Evolutionary conservation across 208 protist species (phyloP), one percentile per base, ranked within the genome.

Genomic region (Crithidia acanthocephali): DNA sequence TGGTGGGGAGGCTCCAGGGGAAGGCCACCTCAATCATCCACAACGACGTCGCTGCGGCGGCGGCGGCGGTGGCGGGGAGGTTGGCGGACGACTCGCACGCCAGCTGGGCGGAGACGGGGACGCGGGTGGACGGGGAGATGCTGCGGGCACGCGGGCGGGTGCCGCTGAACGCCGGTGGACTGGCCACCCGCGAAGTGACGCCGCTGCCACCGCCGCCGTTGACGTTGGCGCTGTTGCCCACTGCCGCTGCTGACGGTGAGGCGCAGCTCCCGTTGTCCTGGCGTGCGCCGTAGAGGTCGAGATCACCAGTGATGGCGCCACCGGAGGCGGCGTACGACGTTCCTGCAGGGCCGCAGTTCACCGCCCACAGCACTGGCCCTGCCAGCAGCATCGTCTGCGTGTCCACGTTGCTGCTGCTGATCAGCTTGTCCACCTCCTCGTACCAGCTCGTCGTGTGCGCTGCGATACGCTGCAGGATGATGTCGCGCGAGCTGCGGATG

Each of bases 401-500:
- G 58, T 84, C 79, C 0, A 75, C 23, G 51, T 28, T 35, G 30
- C 57, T 68, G 37, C 33, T 16, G 16, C 45, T 33, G 53, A 92
- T 74, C n/a, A 75, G 44, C 27, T 48, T 56, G 16, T 77, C 74
- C 20, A 77, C 86, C 59, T 83, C 80, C 22, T 85, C 79, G 55
- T 81, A 87, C 91, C 88, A 93, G 72, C 68, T 71, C 42, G 68
- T 51, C 56, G 86, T 79, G 51, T 79, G 68, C 18, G 83, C 81
- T 18, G 83, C 69, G 53, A 93, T 57, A 37, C 83, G 72, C 55
- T 92, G 67, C 25, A 60, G 63, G 53, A 95, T 93, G 11, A 78
- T 92, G 37, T 84, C 80, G 32, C 78, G 82, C 37, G 85, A 82
- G 55, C 73, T 87, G 53, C 83, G 82, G 30, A 85, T 86, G 66